Evolutionary conservation across 805 yeast genomes (phyloP), one percentile per base, ranked within the genome.

Genomic region (Candida pseudoglaebosa): DNA sequence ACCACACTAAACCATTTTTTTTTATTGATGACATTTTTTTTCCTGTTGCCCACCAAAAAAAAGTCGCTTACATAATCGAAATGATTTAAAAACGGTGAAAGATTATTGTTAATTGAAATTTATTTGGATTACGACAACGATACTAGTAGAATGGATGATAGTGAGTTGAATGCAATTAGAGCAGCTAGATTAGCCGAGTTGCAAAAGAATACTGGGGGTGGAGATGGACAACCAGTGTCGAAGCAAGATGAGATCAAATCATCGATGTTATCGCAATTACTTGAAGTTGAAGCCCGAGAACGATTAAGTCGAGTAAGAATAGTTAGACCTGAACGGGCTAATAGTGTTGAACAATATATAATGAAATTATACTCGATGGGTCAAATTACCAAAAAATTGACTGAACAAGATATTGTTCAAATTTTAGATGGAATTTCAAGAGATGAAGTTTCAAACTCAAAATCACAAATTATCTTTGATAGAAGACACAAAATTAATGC

Each of bases 291-390:
- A 37, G 99, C 98, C 1, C 73, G 95, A 34, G 97, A 91, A 54
- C 73, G 99, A 42, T 70, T 91, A 33, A 78, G 90, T 14, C 71
- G 99, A 42, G 95, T 91, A 14, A 69, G 88, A 20, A 75, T 93
- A 56, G 99, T 91, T 32, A 78, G 90, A 54, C 95, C 95, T 2
- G 98, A 93, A 38, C 71, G 97, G 40, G 98, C 95, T 1, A 74
- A 76, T 37, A 85, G 89, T 2, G 97, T 89, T 10, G 97, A 91
- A 52, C 80, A 82, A 45, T 79, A 91, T 50, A 65, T 91, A 32
- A 63, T 84, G 19, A 78, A 80, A 49, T 63, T 91, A 57, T 84
- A 81, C 6, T 78, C 80, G 43, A 73, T 84, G 47, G 97, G 97
- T 2, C 87, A 84, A 43, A 65, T 91, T 24, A 68, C 77, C 38